phyloP scores from a whole-genome alignment of 169 alveolate species.

The Plasmodium vinckei region DNA sequence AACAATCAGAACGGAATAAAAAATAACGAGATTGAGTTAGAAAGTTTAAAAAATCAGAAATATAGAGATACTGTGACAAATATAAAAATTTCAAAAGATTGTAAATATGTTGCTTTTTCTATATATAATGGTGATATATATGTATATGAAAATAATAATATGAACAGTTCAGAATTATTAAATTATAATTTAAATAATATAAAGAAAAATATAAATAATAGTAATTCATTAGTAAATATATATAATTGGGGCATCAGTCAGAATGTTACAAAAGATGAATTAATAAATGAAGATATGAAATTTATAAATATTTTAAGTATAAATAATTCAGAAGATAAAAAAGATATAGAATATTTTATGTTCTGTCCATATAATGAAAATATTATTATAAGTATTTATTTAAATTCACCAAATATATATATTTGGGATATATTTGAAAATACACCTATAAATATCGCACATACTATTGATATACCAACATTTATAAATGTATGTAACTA shows the following conservation, averaged over 20 bases:
- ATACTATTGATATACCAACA: constrained; percentile 44
- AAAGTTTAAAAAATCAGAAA: constrained; percentile 37
- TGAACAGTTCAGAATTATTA: constrained; percentile 34
- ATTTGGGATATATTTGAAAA: constrained; percentile 53
- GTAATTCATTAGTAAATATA: constrained; percentile 42
- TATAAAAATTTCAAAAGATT: constrained; percentile 32
- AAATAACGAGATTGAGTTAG: not conserved
- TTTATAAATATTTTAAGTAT: constrained; percentile 47
- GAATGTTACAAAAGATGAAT: constrained; percentile 1
- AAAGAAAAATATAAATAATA: constrained; percentile 56
- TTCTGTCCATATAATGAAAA: constrained; percentile 67
- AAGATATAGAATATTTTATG: constrained; percentile 66
- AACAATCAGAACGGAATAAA: not conserved
- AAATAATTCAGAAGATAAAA: constrained; percentile 22
- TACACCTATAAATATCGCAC: constrained; percentile 32
- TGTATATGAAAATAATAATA: constrained; percentile 58
- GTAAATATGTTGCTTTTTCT: constrained; percentile 39
- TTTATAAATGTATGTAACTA: constrained; percentile 61
- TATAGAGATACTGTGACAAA: constrained; percentile 72
- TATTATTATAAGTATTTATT: constrained; percentile 41
- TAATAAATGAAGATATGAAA: constrained; percentile 51
- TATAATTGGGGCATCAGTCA: constrained; percentile 36
- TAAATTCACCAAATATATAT: constrained; percentile 51
- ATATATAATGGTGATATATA: constrained; percentile 73
- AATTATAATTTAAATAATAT: constrained; percentile 46